A percentile compares a stretch with the other conserved stretches of the same genome.
phyloP scores from a whole-genome alignment of 345 rosid species.

The Kandelia obovata region DNA sequence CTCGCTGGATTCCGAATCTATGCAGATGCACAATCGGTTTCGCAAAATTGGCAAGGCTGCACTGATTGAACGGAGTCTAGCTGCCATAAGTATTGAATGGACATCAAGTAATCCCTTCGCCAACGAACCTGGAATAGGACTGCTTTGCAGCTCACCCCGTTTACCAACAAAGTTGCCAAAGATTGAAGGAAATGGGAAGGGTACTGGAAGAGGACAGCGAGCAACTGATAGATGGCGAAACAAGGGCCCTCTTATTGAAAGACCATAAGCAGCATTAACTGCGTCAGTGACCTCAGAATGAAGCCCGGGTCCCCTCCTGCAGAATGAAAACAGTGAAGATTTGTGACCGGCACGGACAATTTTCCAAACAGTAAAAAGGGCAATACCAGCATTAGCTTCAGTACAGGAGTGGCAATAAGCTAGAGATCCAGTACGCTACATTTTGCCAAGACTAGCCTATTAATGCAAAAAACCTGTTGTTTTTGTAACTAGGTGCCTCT shows the following conservation, averaged over 20 bases:
- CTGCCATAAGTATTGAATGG: conserved; percentile 68
- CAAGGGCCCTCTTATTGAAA: conserved; percentile 36
- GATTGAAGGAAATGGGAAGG: conserved; percentile 86
- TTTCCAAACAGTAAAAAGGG: too few species aligned
- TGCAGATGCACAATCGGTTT: conserved; percentile 49
- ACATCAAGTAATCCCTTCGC: conserved; percentile 67
- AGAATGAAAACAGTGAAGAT: not conserved
- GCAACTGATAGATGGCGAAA: conserved; percentile 65
- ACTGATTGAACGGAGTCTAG: conserved; percentile 59
- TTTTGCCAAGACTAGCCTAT: too few species aligned
- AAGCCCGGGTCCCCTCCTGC: conserved; percentile 49
- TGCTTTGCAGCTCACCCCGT: conserved; percentile 62
- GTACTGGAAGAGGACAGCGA: conserved; percentile 75
- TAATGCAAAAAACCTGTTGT: too few species aligned
- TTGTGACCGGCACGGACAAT: too few species aligned
- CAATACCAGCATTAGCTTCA: too few species aligned
- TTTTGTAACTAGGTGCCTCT: too few species aligned
- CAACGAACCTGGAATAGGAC: conserved; percentile 37
- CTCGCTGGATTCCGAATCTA: conserved; percentile 51
- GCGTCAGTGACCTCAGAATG: conserved; percentile 57
- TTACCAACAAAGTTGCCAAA: conserved; percentile 60
- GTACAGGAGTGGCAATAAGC: too few species aligned
- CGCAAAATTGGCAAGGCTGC: conserved; percentile 65
- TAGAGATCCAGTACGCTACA: too few species aligned
- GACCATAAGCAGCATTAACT: conserved; percentile 46